These are phyloP conservation scores for Mortierella sp. DNA, from an alignment of 371 early-diverging fungal genomes.

Conservation along the genomic window DNA sequence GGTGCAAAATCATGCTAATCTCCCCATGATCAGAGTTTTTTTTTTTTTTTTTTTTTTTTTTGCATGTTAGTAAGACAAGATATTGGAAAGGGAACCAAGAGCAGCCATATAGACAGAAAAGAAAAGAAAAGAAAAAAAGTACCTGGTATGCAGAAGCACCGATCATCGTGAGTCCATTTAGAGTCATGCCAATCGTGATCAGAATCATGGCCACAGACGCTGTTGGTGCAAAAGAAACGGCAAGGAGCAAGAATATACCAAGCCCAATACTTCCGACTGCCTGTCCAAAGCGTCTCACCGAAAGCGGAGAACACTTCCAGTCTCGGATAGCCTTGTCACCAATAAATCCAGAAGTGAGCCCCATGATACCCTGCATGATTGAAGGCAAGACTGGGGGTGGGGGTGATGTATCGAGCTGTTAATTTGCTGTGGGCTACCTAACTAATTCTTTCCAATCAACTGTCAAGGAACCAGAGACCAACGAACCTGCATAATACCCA, in stretches of 20 bases:
- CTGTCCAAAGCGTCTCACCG: slow-evolving; percentile 40
- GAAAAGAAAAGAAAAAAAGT: background rate
- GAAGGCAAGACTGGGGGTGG: slow-evolving; percentile 44
- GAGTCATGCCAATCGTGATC: slow-evolving; percentile 46
- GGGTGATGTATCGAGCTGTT: no score
- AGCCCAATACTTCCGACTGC: slow-evolving; percentile 36
- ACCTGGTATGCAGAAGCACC: slow-evolving; percentile 53
- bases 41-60: background rate
- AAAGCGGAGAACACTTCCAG: slow-evolving; percentile 31
- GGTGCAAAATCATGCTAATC: slow-evolving; percentile 52
- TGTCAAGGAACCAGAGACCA: no score
- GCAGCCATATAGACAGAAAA: background rate
- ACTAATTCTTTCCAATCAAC: background rate
- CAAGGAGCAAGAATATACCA: slow-evolving; percentile 34
- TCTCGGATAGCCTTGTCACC: slow-evolving; percentile 43
- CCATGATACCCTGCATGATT: slow-evolving; percentile 33
- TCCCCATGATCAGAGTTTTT: background rate
- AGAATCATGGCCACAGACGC: slow-evolving; percentile 35
- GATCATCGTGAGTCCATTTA: slow-evolving; percentile 49
- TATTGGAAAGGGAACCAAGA: no score
- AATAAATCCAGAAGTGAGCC: slow-evolving; percentile 39
- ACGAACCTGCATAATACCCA: slow-evolving; percentile 50
- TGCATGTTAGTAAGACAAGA: background rate
- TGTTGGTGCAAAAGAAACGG: slow-evolving; percentile 31
- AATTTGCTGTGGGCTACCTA: no score